Percentiles rank a stretch among this genome's conserved stretches.
Conservation (phyloP, 345 rosid species). For the Pelargonium nanum region DNA sequence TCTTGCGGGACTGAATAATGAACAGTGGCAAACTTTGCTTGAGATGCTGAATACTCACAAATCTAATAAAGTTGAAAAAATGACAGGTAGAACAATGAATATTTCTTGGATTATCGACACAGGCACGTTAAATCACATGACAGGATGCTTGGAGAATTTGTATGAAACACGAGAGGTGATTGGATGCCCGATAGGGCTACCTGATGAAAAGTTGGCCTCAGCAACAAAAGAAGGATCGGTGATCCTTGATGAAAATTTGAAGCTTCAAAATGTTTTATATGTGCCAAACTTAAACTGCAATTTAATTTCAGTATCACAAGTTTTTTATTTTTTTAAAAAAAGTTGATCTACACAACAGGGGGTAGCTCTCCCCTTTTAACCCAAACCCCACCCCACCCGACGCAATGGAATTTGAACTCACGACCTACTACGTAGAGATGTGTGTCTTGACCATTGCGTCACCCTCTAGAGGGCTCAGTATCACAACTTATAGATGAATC, state of each 20-base stretch:
- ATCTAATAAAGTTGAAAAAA: too few species aligned
- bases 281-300: background rate
- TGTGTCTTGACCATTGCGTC: too few species aligned
- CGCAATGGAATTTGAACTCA: too few species aligned
- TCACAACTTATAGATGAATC: constrained; percentile 4
- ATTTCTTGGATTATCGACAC: background rate
- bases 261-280: background rate
- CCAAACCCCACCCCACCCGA: too few species aligned
- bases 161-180: background rate
- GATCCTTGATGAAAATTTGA: background rate
- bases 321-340: too few species aligned
- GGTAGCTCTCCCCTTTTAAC: constrained; percentile 3
- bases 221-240: background rate
- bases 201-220: background rate
- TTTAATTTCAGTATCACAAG: too few species aligned
- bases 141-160: background rate
- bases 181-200: background rate
- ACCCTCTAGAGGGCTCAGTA: too few species aligned
- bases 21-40: too few species aligned
- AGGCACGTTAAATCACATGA: constrained; percentile 3
- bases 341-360: too few species aligned
- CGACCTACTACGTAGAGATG: too few species aligned
- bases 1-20: too few species aligned
- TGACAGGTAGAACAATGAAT: background rate
- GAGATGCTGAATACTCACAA: too few species aligned